Base-by-base conservation (phyloP, 2,329 filamentous ascomycete genomes). In the Elsinoe arachidis region DNA sequence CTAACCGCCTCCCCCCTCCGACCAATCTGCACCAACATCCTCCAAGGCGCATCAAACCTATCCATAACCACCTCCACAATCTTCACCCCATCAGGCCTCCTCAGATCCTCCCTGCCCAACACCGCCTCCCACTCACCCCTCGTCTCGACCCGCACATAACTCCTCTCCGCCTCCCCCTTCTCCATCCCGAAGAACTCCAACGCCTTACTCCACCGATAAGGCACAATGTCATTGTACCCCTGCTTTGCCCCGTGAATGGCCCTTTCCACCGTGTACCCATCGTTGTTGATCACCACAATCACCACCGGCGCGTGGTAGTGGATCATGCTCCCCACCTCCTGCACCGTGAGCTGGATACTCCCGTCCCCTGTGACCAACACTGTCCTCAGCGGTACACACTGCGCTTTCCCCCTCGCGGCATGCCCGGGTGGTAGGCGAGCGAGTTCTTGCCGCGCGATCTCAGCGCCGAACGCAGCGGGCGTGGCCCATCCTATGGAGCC, bases 261-360 rank as follows among this genome's bases (percentile, higher is more conserved):
- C 6, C 81, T 70, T 69, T 83, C 80, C 51, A 83, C 80, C 0
- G 80, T 81, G 61, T 83, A 83, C 0, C 80, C 80, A 26, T 78
- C 73, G 57, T 83, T 84, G 63, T 83, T 83, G 62, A 83, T 76
- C 7, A 83, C 64, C 59, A 84, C 75, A 17, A 78, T 69, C 2
- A 75, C 70, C 2, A 78, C 73, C 37, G 79, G 72, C 19, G 81
- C 71, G 2, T 74, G 72, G 56, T 79, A 72, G 14, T 73, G 72
- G 61, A 82, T 78, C 26, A 81, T 81, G 2, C 77, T 79, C 21
- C 75, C 87, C 61, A 95, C 69, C 72, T 93, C 90, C 64, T 84
- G 81, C 0, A 73, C 77, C 0, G 80, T 83, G 72, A 85, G 78
- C 65, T 83, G 81, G 59, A 85, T 75, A 60, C 78, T 80, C 5